These are phyloP conservation scores for Botrytis fragariae DNA, from an alignment of 2,329 filamentous ascomycete genomes.

Conservation along the genomic window DNA sequence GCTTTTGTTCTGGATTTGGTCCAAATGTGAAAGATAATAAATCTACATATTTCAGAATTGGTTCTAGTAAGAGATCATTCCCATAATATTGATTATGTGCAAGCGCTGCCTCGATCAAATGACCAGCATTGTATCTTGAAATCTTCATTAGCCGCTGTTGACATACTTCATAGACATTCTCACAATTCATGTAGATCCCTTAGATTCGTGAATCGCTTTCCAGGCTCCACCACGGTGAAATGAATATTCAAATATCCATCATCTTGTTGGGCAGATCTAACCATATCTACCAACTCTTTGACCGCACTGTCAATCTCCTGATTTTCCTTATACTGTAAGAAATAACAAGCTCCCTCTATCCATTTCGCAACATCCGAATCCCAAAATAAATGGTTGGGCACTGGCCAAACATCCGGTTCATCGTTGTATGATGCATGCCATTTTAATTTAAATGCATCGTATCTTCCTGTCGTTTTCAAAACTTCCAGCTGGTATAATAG, in stretches of 20 bases:
- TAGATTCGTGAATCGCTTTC: constrained; percentile 55
- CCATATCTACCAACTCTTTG: constrained; percentile 56
- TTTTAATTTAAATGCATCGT: constrained; percentile 56
- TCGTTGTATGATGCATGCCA: constrained; percentile 56
- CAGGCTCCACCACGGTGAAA: constrained; percentile 58
- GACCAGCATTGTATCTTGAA: constrained; percentile 56
- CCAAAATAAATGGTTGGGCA: constrained; percentile 60
- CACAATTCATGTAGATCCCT: constrained; percentile 61
- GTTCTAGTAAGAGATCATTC: constrained; percentile 51
- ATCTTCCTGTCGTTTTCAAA: constrained; percentile 53
- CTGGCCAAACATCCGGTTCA: constrained; percentile 50
- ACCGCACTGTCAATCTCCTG: constrained; percentile 50
- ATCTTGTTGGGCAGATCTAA: constrained; percentile 52
- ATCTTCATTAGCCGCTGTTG: background rate
- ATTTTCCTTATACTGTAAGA: constrained; percentile 46
- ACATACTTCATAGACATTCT: constrained; percentile 26
- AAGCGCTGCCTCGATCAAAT: constrained; percentile 60
- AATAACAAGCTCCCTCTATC: constrained; percentile 62
- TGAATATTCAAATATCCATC: constrained; percentile 65
- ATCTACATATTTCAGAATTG: constrained; percentile 54
- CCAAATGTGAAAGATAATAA: constrained; percentile 54
- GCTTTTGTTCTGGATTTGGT: constrained; percentile 47
- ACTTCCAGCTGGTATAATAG: constrained; percentile 52
- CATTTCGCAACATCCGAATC: constrained; percentile 58
- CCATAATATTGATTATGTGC: constrained; percentile 53